These are phyloP conservation scores for Penicillium aurantiogriseum DNA, from an alignment of 2,329 filamentous ascomycete species.

Conservation along the genomic window DNA sequence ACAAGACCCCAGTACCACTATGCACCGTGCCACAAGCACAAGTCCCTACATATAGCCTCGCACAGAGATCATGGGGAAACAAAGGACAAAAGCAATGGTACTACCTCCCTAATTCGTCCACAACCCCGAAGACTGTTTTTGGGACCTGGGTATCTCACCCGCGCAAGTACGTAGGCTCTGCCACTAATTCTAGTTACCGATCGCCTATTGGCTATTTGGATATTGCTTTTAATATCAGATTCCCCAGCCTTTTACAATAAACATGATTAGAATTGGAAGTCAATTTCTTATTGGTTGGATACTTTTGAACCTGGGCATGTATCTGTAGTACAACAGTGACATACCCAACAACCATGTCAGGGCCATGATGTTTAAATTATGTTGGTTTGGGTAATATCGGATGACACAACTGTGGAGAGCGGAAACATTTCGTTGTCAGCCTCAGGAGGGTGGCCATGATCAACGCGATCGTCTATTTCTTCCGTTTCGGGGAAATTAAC, in stretches of 20 bases:
- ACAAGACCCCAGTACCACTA: neutral
- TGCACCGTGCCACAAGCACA: neutral
- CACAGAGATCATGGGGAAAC: slow-evolving; percentile 3
- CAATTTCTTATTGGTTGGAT: neutral
- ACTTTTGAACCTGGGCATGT: neutral
- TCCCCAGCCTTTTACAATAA: neutral
- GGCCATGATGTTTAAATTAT: neutral
- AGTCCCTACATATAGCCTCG: slow-evolving; percentile 5
- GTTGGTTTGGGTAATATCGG: neutral
- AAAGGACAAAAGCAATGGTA: slow-evolving; percentile 1
- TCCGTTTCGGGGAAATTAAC: slow-evolving; percentile 10
- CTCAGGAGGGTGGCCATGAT: slow-evolving; percentile 12
- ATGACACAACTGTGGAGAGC: neutral
- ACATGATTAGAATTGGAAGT: neutral
- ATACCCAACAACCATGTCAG: neutral
- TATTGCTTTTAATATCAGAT: neutral
- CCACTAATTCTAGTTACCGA: neutral
- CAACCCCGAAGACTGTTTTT: slow-evolving; percentile 12
- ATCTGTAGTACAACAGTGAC: neutral
- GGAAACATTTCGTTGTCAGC: neutral
- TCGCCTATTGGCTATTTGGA: neutral
- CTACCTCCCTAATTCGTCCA: slow-evolving; percentile 12
- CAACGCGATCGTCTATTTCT: slow-evolving; percentile 24
- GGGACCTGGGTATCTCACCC: neutral
- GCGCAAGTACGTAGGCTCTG: neutral